phyloP scores from a whole-genome alignment of 2,329 filamentous ascomycete species.

The Hymenoscyphus scutula region DNA sequence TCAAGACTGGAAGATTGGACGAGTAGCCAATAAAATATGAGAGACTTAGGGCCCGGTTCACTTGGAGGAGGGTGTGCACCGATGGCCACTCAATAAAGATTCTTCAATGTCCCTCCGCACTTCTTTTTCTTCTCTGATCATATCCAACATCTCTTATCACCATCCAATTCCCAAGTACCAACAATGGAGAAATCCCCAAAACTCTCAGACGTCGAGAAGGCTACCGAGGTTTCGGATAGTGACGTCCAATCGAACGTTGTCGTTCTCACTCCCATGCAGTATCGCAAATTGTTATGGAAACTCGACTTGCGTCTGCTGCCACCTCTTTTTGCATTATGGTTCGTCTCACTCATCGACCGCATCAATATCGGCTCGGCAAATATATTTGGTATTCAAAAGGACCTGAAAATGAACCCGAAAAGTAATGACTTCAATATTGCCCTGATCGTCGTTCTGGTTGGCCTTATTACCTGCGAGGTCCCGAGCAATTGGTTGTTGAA shows the following conservation, averaged over 20 bases:
- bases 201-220: conserved; percentile 9
- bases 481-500: conserved; percentile 13
- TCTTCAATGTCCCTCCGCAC: background rate
- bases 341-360: conserved; percentile 12
- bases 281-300: conserved; percentile 15
- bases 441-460: conserved; percentile 9
- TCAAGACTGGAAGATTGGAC: background rate
- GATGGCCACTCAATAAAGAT: background rate
- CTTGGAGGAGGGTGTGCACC: background rate
- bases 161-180: background rate
- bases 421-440: conserved; percentile 14
- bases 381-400: conserved; percentile 12
- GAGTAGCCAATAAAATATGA: background rate
- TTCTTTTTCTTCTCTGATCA: background rate
- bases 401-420: conserved; percentile 13
- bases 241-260: background rate
- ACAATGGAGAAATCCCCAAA: conserved; percentile 2
- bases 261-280: conserved; percentile 6
- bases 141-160: background rate
- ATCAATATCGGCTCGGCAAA: conserved; percentile 14
- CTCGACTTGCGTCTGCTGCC: conserved; percentile 12
- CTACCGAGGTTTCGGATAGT: conserved; percentile 5
- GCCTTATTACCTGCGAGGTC: conserved; percentile 11
- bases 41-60: background rate
- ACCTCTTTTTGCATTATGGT: conserved; percentile 12